These are phyloP conservation scores for Priceomyces fermenticarens DNA, from an alignment of 805 yeast species.

Conservation along the genomic window DNA sequence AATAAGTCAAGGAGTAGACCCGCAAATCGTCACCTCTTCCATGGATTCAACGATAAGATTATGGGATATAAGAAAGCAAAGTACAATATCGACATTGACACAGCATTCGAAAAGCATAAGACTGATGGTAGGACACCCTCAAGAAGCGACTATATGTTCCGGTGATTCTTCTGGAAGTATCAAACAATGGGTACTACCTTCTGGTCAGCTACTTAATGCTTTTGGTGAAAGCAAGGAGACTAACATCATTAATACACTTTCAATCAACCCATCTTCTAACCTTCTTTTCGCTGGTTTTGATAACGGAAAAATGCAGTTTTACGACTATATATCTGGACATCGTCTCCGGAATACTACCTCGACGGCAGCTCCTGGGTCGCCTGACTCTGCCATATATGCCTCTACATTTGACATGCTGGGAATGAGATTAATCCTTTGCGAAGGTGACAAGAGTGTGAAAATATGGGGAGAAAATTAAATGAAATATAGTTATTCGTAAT, in stretches of 20 bases:
- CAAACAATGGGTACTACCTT: constrained; percentile 80
- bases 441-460: constrained; percentile 83
- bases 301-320: constrained; percentile 73
- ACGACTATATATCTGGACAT: constrained; percentile 72
- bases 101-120: constrained; percentile 84
- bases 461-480: constrained; percentile 48
- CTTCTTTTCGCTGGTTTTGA: constrained; percentile 81
- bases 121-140: constrained; percentile 64
- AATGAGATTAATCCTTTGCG: constrained; percentile 76
- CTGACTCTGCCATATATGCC: constrained; percentile 65
- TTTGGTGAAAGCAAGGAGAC: constrained; percentile 46
- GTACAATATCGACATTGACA: constrained; percentile 66
- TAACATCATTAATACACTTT: constrained; percentile 63
- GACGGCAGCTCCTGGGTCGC: constrained; percentile 65
- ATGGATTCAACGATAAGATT: constrained; percentile 80
- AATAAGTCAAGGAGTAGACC: constrained; percentile 66
- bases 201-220: constrained; percentile 61
- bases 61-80: constrained; percentile 90
- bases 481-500: not conserved
- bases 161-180: constrained; percentile 74
- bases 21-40: constrained; percentile 81
- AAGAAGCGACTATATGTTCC: constrained; percentile 70
- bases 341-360: constrained; percentile 55
- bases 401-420: constrained; percentile 80
- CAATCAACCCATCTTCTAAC: constrained; percentile 57